A percentile compares a stretch with the other conserved stretches of the same genome.
These are phyloP conservation scores for Clathrus columnatus DNA, from an alignment of 768 basidiomycete genomes.

Conservation along the genomic window DNA sequence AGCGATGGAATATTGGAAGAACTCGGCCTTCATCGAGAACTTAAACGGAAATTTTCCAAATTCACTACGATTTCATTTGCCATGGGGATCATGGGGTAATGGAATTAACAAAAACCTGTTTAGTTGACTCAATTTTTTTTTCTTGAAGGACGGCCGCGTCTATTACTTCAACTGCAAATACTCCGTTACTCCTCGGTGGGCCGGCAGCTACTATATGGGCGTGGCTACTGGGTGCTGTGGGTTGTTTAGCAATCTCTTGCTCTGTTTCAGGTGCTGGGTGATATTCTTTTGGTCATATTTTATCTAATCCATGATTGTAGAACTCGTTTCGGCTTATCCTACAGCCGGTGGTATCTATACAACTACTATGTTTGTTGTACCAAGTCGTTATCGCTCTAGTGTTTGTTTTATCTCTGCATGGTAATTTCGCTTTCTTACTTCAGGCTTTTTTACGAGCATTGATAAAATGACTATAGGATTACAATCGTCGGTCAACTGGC, in stretches of 20 bases:
- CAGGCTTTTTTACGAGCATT: neutral
- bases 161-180: slow-evolving; percentile 32
- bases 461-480: slow-evolving; percentile 20
- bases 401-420: slow-evolving; percentile 31
- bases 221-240: slow-evolving; percentile 26
- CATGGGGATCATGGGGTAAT: slow-evolving; percentile 13
- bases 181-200: slow-evolving; percentile 28
- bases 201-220: slow-evolving; percentile 31
- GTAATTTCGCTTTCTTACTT: slow-evolving; percentile 17
- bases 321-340: slow-evolving; percentile 31
- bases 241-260: slow-evolving; percentile 5
- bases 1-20: neutral
- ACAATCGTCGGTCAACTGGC: slow-evolving; percentile 20
- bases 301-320: slow-evolving; percentile 13
- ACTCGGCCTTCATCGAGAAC: neutral
- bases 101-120: slow-evolving; percentile 5
- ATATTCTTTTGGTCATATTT: slow-evolving; percentile 15
- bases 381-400: slow-evolving; percentile 22
- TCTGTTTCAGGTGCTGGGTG: neutral
- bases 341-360: slow-evolving; percentile 35
- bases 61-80: slow-evolving; percentile 13
- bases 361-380: slow-evolving; percentile 30
- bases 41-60: slow-evolving; percentile 11
- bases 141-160: slow-evolving; percentile 17
- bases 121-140: neutral